These are phyloP conservation scores for Phytophthora idaei DNA, from an alignment of 352 stramenopile species.

Conservation along the genomic window DNA sequence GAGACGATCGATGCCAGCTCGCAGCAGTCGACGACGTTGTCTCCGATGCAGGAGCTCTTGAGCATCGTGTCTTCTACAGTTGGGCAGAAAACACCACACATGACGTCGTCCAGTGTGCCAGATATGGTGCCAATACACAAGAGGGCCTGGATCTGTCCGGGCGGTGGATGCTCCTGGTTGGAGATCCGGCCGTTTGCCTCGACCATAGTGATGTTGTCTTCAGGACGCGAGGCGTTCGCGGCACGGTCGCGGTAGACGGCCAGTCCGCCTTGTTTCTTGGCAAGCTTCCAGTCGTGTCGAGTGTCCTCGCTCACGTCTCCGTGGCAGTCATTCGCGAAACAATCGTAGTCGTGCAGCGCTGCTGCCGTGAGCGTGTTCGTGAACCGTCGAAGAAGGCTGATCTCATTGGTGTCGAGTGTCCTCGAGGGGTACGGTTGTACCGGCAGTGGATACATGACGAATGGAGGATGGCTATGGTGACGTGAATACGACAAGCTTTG, in stretches of 20 bases:
- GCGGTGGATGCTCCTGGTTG: not conserved
- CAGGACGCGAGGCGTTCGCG: not conserved
- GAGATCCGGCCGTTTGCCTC: slow-evolving; percentile 17
- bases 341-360: slow-evolving; percentile 43
- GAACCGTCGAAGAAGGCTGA: slow-evolving; percentile 35
- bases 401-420: slow-evolving; percentile 37
- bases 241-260: slow-evolving; percentile 41
- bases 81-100: slow-evolving; percentile 37
- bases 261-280: slow-evolving; percentile 42
- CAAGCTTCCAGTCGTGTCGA: slow-evolving; percentile 41
- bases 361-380: slow-evolving; percentile 34
- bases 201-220: slow-evolving; percentile 1
- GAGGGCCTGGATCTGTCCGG: slow-evolving; percentile 22
- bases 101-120: slow-evolving; percentile 38
- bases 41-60: slow-evolving; percentile 35
- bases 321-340: slow-evolving; percentile 32
- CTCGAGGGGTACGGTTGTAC: slow-evolving; percentile 39
- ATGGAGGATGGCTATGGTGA: not conserved
- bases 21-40: slow-evolving; percentile 37
- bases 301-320: slow-evolving; percentile 28
- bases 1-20: slow-evolving; percentile 28
- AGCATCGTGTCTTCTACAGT: slow-evolving; percentile 33
- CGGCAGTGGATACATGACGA: slow-evolving; percentile 31
- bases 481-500: not conserved
- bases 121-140: slow-evolving; percentile 38